Evolutionary conservation across 495 filamentous ascomycete genomes (phyloP), one percentile per base, ranked within the genome.

Genomic region (Penicillium chermesinum): DNA sequence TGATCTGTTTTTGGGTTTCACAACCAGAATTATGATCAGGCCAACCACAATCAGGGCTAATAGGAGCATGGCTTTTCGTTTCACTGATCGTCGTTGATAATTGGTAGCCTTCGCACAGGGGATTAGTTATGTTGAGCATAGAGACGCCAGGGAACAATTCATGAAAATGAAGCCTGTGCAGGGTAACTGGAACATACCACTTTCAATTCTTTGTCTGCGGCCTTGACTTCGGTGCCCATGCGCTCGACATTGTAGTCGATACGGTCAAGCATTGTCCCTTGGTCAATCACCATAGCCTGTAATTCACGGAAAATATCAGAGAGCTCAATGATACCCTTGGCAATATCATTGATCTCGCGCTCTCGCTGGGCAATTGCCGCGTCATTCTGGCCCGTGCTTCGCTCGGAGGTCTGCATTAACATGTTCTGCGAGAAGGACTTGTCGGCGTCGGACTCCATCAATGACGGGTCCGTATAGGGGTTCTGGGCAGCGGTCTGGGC

Each of bases 241-340:
- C 79, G 76, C 70, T 98, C 93, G 30, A 98, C 86, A 63, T 98
- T 98, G 70, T 96, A 98, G 62, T 98, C 93, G 58, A 98, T 96
- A 30, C 93, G 80, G 69, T 98, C 93, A 17, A 98, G 80, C 86
- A 98, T 89, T 20, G 89, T 96, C 10, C 93, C 93, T 68, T 98
- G 93, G 65, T 98, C 93, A 49, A 98, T 98, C 46, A 98, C 85
- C 90, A 98, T 96, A 16, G 76, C 81, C 61, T 98, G 94, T 15
- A 98, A 69, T 52, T 97, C 94, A 38, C 91, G 88, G 74, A 98
- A 98, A 34, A 98, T 89, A 61, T 95, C 90, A 1, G 90, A 85
- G 2, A 98, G 76, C 54, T 97, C 94, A 57, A 98, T 96, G 64
- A 98, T 96, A 35, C 93, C 93, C 58, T 95, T 89, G 0, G 93